Evolutionary conservation across 2,329 filamentous ascomycete genomes (phyloP), one percentile per base, ranked within the genome.

Genomic region (Waltergamsia citrina): DNA sequence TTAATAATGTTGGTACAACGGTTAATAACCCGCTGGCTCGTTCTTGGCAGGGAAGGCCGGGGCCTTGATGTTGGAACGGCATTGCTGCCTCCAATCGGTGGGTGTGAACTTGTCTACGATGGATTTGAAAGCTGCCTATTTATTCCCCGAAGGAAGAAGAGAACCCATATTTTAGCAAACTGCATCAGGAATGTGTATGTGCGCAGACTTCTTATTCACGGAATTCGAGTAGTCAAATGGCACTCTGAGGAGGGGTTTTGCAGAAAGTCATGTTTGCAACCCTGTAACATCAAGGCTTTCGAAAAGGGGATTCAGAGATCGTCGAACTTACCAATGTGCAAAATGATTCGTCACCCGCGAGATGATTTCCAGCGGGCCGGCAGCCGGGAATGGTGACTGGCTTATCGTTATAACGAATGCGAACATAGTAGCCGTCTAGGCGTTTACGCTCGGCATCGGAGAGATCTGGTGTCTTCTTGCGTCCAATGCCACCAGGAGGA

Each of bases 61-160:
- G 7, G 49, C 54, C 17, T 56, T 53, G 14, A 60, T 43, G 39
- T 69, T 67, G 29, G 52, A 43, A n/a, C 57, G 59, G 44, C 72
- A 77, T 40, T 74, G 58, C 16, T 60, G 50, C 43, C 61, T 71
- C 90, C 88, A 96, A 53, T 87, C 72, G 38, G 64, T 63, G 0
- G 92, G 92, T 2, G 85, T 92, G 52, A 84, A 93, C 49, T 85
- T 86, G 59, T 96, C 90, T 3, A 92, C 86, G 36, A 95, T 85
- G 33, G 75, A 66, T 59, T 96, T 96, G 68, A 98, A 98, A 0
- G 90, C 86, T 37, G 82, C 76, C 78, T 85, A 40, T 34, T 12
- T 15, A 34, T 20, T n/a, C 32, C 28, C 39, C 31, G n/a, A n/a
- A n/a, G n/a, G n/a, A n/a, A n/a, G n/a, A n/a, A n/a, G n/a, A n/a